A percentile compares a stretch with the other conserved stretches of the same genome.
These are phyloP conservation scores for Emmonsiellopsis sp. DNA, from an alignment of 2,329 filamentous ascomycete genomes.

Conservation along the genomic window DNA sequence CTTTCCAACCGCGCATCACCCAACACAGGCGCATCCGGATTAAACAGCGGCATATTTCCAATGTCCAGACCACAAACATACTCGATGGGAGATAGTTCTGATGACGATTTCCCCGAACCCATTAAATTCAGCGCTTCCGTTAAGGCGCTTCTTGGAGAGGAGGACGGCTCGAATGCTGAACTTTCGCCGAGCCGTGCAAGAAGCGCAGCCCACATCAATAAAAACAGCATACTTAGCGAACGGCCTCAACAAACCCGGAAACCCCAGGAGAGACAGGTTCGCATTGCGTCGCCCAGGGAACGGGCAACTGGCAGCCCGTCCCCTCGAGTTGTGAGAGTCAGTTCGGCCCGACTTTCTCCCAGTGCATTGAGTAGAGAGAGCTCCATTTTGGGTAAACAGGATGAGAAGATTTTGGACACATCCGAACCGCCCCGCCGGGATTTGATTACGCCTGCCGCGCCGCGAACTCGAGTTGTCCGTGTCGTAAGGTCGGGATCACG, in stretches of 20 bases:
- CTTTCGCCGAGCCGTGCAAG: conserved; percentile 39
- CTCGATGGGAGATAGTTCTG: conserved; percentile 65
- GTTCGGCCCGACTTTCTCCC: conserved; percentile 17
- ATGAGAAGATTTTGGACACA: conserved; percentile 16
- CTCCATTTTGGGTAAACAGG: conserved; percentile 29
- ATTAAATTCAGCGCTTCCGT: conserved; percentile 92
- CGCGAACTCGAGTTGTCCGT: conserved; percentile 34
- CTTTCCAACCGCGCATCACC: conserved; percentile 24
- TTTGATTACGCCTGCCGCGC: conserved; percentile 38
- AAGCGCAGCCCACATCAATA: conserved; percentile 14
- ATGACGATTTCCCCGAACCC: conserved; percentile 84
- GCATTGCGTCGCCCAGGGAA: conserved; percentile 27
- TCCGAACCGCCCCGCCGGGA: conserved; percentile 17
- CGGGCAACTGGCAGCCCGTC: conserved; percentile 32
- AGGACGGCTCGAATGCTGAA: conserved; percentile 44
- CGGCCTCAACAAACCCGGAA: background rate
- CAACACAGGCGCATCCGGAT: conserved; percentile 15
- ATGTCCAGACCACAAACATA: conserved; percentile 12
- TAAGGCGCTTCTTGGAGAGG: conserved; percentile 63
- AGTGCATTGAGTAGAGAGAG: conserved; percentile 26
- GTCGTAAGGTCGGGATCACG: conserved; percentile 32
- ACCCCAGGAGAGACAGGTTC: conserved; percentile 23
- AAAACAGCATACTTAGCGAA: conserved; percentile 2
- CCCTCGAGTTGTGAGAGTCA: conserved; percentile 32
- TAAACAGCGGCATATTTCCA: conserved; percentile 13